These are phyloP conservation scores for Leccinum proximum DNA, from an alignment of 1,284 basidiomycete genomes.

Conservation along the genomic window DNA sequence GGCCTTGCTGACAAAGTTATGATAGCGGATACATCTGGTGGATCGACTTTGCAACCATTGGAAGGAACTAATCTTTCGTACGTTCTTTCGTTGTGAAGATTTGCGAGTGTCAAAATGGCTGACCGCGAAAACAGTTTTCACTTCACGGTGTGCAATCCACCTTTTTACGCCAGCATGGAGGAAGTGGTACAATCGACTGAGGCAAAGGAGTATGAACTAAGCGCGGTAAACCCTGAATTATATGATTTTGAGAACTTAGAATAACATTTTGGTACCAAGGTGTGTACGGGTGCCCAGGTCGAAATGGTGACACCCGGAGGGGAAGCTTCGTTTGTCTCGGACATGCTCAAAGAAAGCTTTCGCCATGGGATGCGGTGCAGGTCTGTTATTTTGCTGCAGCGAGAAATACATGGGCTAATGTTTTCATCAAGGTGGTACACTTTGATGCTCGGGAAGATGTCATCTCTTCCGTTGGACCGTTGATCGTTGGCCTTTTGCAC, in stretches of 20 bases:
- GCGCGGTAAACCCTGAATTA: constrained; percentile 45
- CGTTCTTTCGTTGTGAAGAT: not conserved
- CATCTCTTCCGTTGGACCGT: constrained; percentile 51
- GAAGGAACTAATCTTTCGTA: constrained; percentile 27
- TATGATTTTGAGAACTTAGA: not conserved
- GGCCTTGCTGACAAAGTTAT: constrained; percentile 31
- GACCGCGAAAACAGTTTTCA: constrained; percentile 38
- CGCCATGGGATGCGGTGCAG: constrained; percentile 44
- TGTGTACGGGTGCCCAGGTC: constrained; percentile 52
- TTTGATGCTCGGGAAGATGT: constrained; percentile 86
- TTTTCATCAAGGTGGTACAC: constrained; percentile 78
- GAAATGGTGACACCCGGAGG: constrained; percentile 92
- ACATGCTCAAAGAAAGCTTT: constrained; percentile 78
- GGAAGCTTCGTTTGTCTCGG: constrained; percentile 74
- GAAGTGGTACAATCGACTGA: constrained; percentile 64
- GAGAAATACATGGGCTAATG: not conserved
- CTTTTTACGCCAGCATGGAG: constrained; percentile 77
- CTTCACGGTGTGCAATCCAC: constrained; percentile 95
- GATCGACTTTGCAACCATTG: constrained; percentile 50
- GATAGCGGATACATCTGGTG: constrained; percentile 38
- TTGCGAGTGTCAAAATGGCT: not conserved
- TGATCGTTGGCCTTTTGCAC: constrained; percentile 56
- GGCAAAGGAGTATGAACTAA: constrained; percentile 60
- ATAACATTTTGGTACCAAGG: constrained; percentile 2
- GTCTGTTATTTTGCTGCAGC: constrained; percentile 29